Evolutionary conservation across 2,329 filamentous ascomycete species (phyloP).

Genomic region (Ceratocystis eucalypticola): DNA sequence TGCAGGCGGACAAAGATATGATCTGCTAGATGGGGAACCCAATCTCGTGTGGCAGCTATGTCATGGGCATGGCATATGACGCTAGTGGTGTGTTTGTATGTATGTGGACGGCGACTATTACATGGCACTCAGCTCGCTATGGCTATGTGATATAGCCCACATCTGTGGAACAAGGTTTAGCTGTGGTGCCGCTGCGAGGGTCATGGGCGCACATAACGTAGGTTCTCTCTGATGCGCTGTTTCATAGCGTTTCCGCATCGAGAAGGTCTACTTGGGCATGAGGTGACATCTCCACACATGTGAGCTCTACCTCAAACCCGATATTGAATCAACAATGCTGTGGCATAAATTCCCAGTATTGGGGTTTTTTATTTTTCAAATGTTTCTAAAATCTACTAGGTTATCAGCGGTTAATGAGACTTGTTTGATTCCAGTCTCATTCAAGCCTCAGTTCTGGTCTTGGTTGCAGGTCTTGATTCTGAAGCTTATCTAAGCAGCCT

Average conservation of each 20-base stretch:
- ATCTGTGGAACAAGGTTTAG: background rate
- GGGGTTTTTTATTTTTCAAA: no score
- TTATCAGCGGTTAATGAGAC: no score
- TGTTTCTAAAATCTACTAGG: no score
- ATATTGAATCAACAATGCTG: background rate
- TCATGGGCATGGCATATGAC: background rate
- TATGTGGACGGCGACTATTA: background rate
- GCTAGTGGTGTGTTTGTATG: background rate
- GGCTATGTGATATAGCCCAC: background rate
- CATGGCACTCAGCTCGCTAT: no score
- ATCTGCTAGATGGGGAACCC: background rate
- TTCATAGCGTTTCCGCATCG: background rate
- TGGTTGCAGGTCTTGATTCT: no score
- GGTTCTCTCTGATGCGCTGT: no score
- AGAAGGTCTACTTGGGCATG: background rate
- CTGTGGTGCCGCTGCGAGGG: background rate
- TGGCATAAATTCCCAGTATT: no score
- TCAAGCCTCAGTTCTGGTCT: no score
- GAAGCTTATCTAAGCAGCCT: no score
- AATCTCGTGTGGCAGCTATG: background rate
- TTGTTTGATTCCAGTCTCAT: no score
- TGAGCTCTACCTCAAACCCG: background rate
- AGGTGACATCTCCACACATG: background rate
- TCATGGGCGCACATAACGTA: no score
- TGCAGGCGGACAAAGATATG: background rate